Evolutionary conservation across 2,329 filamentous ascomycete genomes (phyloP).

Genomic region (Huntiella abstrusa): DNA sequence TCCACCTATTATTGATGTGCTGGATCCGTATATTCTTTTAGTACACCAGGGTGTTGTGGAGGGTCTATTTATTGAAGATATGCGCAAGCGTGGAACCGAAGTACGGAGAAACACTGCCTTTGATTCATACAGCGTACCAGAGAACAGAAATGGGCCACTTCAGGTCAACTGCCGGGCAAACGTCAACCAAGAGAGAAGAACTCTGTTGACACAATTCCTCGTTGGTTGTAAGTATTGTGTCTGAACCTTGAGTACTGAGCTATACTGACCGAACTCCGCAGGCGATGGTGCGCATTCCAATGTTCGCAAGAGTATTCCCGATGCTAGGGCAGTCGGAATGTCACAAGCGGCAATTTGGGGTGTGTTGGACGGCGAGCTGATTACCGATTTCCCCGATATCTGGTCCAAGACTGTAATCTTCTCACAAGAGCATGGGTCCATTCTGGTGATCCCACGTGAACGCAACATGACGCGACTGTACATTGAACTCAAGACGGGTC

Average conservation of each 20-base stretch:
- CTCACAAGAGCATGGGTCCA: conserved; percentile 46
- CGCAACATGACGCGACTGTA: conserved; percentile 49
- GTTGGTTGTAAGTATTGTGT: conserved; percentile 39
- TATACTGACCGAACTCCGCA: conserved; percentile 13
- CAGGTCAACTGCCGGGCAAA: conserved; percentile 33
- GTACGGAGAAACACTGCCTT: conserved; percentile 48
- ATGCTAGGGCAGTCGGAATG: conserved; percentile 33
- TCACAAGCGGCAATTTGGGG: conserved; percentile 44
- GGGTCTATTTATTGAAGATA: conserved; percentile 48
- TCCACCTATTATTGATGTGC: conserved; percentile 37
- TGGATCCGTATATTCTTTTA: conserved; percentile 37
- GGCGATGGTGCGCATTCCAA: conserved; percentile 54
- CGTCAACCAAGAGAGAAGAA: conserved; percentile 30
- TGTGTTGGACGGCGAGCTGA: conserved; percentile 50
- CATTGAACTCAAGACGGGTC: conserved; percentile 33
- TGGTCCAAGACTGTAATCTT: conserved; percentile 57
- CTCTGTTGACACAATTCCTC: conserved; percentile 41
- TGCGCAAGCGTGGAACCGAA: conserved; percentile 41
- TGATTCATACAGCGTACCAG: conserved; percentile 32
- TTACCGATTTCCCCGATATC: conserved; percentile 55
- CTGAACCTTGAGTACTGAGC: neutral
- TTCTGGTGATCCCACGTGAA: conserved; percentile 57
- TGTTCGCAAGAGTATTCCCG: conserved; percentile 45
- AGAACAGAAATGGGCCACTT: conserved; percentile 24
- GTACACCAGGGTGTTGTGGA: conserved; percentile 63